Percentiles rank a stretch among this genome's conserved stretches.
These are phyloP conservation scores for Cutaneotrichosporon arboriforme DNA, from an alignment of 1,284 basidiomycete genomes.

Conservation along the genomic window DNA sequence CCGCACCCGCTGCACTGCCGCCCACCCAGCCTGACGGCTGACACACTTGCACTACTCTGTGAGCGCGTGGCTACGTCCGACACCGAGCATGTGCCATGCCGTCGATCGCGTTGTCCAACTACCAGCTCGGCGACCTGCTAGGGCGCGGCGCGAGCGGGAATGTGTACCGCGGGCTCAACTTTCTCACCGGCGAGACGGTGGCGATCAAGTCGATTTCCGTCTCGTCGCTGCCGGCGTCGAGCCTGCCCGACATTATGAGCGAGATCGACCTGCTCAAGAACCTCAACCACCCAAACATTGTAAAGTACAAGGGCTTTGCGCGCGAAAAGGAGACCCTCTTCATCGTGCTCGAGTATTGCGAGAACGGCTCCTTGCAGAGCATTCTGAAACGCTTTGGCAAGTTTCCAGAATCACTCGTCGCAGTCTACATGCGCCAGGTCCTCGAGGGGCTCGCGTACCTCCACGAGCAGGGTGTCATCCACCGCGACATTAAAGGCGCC, in stretches of 20 bases:
- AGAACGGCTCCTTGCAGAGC: constrained; percentile 92
- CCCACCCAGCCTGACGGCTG: no score
- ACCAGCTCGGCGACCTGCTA: constrained; percentile 91
- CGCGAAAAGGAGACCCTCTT: constrained; percentile 90
- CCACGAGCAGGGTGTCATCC: constrained; percentile 90
- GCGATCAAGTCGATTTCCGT: constrained; percentile 93
- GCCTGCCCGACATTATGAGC: constrained; percentile 90
- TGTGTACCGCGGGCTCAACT: constrained; percentile 91
- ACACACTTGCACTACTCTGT: no score
- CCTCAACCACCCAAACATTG: constrained; percentile 86
- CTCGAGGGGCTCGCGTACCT: constrained; percentile 89
- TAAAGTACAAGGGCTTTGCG: constrained; percentile 95
- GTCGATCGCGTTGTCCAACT: constrained; percentile 32
- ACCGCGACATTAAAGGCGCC: constrained; percentile 97
- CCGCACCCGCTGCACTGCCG: no score
- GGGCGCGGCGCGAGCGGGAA: constrained; percentile 93
- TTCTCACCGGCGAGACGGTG: constrained; percentile 92
- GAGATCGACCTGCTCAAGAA: constrained; percentile 98
- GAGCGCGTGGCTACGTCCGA: no score
- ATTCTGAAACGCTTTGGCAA: constrained; percentile 97
- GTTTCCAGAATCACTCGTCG: constrained; percentile 93
- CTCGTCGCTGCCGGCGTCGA: constrained; percentile 83
- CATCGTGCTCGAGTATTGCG: constrained; percentile 95
- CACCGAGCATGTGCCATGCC: constrained; percentile 17
- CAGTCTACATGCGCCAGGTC: constrained; percentile 87